phyloP scores from a whole-genome alignment of 345 rosid species.

The Nasturtium officinale region DNA sequence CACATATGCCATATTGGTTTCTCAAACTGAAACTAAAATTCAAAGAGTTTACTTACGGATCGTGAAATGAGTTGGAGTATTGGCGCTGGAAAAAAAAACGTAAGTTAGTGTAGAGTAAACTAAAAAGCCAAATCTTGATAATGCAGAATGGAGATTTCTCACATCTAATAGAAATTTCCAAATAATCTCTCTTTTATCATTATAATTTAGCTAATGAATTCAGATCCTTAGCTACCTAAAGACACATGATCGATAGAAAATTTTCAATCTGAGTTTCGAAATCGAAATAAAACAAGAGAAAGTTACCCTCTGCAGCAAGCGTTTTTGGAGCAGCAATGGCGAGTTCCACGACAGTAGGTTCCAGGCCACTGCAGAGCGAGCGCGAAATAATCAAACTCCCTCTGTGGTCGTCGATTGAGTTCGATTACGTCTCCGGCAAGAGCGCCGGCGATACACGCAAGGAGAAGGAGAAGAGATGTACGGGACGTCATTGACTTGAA shows the following conservation, averaged over 20 bases:
- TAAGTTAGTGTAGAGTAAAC: slow-evolving; percentile 15
- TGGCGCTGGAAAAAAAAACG: slow-evolving; percentile 49
- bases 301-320: slow-evolving; percentile 82
- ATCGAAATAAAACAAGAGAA: not conserved
- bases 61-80: slow-evolving; percentile 75
- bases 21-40: not conserved
- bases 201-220: not conserved
- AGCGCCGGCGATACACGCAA: slow-evolving; percentile 17
- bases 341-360: slow-evolving; percentile 68
- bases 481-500: slow-evolving; percentile 33
- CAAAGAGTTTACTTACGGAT: slow-evolving; percentile 70
- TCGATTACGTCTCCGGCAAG: slow-evolving; percentile 26
- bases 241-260: not conserved
- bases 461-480: slow-evolving; percentile 34
- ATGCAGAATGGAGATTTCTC: not conserved
- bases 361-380: slow-evolving; percentile 89
- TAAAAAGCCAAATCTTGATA: not conserved
- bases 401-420: slow-evolving; percentile 40
- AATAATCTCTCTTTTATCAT: not conserved
- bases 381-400: slow-evolving; percentile 93
- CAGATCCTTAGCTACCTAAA: slow-evolving; percentile 1
- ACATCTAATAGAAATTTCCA: not conserved
- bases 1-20: not conserved
- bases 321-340: slow-evolving; percentile 81
- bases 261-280: not conserved